These are phyloP conservation scores for Lachancea dasiensis DNA, from an alignment of 805 yeast genomes.

Conservation along the genomic window DNA sequence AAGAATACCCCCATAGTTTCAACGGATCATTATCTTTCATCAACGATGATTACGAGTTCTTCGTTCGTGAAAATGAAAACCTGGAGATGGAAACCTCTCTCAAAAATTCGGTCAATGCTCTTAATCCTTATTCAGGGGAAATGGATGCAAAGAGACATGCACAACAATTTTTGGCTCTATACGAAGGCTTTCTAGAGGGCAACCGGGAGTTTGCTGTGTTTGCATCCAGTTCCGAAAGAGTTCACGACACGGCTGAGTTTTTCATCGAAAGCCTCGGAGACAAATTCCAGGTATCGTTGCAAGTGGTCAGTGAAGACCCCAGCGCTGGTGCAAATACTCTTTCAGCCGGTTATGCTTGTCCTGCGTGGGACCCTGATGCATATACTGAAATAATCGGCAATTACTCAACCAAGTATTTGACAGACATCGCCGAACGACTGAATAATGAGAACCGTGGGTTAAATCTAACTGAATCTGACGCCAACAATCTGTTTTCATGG, in stretches of 20 bases:
- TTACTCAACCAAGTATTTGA: conserved; percentile 36
- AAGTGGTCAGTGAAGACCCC: conserved; percentile 37
- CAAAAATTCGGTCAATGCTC: conserved; percentile 18
- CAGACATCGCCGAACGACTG: conserved; percentile 51
- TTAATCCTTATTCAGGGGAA: conserved; percentile 42
- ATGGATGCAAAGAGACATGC: conserved; percentile 42
- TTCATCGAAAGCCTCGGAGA: conserved; percentile 38
- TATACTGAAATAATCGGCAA: conserved; percentile 14
- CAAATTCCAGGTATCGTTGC: conserved; percentile 27
- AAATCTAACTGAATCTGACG: conserved; percentile 48
- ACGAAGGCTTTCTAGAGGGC: conserved; percentile 37
- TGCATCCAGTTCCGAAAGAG: conserved; percentile 43
- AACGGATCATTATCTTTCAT: conserved; percentile 50
- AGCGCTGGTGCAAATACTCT: conserved; percentile 45
- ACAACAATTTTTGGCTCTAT: conserved; percentile 38
- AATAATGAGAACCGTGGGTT: conserved; percentile 49
- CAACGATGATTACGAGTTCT: conserved; percentile 45
- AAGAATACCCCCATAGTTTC: conserved; percentile 30
- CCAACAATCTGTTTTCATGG: conserved; percentile 46
- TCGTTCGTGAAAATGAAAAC: conserved; percentile 36
- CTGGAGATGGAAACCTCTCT: conserved; percentile 38
- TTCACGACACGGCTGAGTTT: conserved; percentile 44
- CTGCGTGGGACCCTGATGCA: conserved; percentile 29
- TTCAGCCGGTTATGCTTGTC: conserved; percentile 43
- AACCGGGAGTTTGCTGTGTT: conserved; percentile 40